Conservation (phyloP, 202 grass and related monocot species). For the Sporobolus alterniflorus region DNA sequence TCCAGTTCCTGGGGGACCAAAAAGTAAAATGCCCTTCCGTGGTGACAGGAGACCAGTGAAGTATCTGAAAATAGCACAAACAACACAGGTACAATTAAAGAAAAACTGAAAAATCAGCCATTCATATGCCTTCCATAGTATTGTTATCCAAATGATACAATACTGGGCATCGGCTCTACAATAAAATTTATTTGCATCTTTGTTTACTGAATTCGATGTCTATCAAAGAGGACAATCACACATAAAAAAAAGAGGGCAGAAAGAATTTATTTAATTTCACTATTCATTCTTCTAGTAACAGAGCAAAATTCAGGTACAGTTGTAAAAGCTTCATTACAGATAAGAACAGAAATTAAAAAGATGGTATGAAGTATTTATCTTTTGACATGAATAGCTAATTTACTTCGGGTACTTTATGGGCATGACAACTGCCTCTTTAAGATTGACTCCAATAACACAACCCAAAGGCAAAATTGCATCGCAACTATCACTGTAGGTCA, state of each 20-base stretch:
- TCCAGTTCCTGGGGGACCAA: constrained; percentile 89
- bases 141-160: neutral
- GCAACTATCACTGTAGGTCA: too few relatives aligned
- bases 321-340: neutral
- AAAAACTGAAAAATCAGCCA: constrained; percentile 2
- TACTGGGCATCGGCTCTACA: neutral
- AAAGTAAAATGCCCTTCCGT: constrained; percentile 98
- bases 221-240: neutral
- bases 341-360: neutral
- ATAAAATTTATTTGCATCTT: neutral
- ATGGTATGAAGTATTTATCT: neutral
- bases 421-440: constrained; percentile 98
- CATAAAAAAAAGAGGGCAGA: neutral
- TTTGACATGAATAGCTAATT: constrained; percentile 29
- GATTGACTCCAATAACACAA: too few relatives aligned
- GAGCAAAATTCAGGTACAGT: neutral
- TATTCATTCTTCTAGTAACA: neutral
- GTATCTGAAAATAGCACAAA: constrained; percentile 70
- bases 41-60: constrained; percentile 92
- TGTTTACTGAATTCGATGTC: neutral
- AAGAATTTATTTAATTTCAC: neutral
- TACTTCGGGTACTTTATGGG: constrained; percentile 99
- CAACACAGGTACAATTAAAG: neutral
- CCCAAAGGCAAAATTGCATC: too few relatives aligned
- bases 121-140: neutral